Evolutionary conservation across 108 stramenopile species (phyloP), one percentile per base, ranked within the genome.

Genomic region (Asterionellopsis glacialis): DNA sequence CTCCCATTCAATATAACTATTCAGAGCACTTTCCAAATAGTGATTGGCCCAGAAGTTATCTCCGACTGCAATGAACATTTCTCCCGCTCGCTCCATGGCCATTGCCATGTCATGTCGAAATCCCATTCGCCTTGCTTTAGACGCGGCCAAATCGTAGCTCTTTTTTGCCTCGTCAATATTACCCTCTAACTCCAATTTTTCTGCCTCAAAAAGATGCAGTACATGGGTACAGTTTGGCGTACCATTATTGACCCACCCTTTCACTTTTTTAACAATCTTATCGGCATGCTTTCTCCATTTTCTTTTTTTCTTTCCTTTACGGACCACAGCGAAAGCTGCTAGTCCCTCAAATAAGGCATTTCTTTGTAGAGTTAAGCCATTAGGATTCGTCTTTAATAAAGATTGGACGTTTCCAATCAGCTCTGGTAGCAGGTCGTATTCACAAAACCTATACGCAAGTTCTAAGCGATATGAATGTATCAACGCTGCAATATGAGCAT

Each of bases 1-100:
- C 16, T 72, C 75, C 80, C 80, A 81, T 6, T 81, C 79, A 14
- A 47, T 40, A 33, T 73, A 81, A 45, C 69, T 33, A 13, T 64
- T 51, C 19, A 51, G 23, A 16, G 79, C 72, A 40, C 65, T 47
- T 15, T 47, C 52, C 41, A 76, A 38, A 51, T 76, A 73, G 45
- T 60, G 64, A 13, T 65, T 55, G 18, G 40, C 49, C 75, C 64
- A 73, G 33, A 39, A 57, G 2, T 27, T 33, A 47, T 76, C 72
- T 1, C 48, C 47, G 14, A 54, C 28, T 19, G 56, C 48, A 42
- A 58, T 9, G 28, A 81, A 76, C 12, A 48, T 70, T 0, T 53
- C 39, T 4, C 47, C 79, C 6, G 64, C 59, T 18, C 56, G 51
- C 48, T 81, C 79, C 38, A 56, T 63, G 13, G 67, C 27, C 25